Conservation (phyloP, 2,329 filamentous ascomycete genomes). For the Sclerotiophoma versabilis region DNA sequence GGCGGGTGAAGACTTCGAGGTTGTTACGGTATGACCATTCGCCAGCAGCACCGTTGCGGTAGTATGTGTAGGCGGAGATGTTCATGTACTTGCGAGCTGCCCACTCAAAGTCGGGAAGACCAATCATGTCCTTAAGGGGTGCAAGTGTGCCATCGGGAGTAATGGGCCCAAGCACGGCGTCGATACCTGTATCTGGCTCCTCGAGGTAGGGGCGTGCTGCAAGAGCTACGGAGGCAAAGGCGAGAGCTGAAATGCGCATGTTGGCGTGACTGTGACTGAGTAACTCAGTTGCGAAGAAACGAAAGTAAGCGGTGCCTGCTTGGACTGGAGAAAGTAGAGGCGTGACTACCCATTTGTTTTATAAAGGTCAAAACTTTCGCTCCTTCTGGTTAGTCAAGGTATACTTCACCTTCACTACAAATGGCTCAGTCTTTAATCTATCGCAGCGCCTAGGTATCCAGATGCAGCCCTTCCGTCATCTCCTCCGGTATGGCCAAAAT, state of each 20-base stretch:
- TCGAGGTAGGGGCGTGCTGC: constrained; percentile 45
- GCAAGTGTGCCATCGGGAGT: constrained; percentile 50
- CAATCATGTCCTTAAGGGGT: constrained; percentile 55
- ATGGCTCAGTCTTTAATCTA: constrained; percentile 13
- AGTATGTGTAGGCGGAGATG: constrained; percentile 61
- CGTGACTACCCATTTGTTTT: neutral
- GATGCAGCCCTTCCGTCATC: constrained; percentile 14
- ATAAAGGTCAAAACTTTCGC: neutral
- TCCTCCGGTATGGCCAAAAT: constrained; percentile 8
- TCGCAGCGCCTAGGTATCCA: constrained; percentile 2
- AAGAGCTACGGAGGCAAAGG: constrained; percentile 36
- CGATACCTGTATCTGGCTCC: constrained; percentile 48
- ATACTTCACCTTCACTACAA: constrained; percentile 7
- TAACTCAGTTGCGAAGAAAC: constrained; percentile 1
- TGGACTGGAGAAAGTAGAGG: neutral
- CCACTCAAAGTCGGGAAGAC: constrained; percentile 63
- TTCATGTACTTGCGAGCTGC: constrained; percentile 60
- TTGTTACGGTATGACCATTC: constrained; percentile 66
- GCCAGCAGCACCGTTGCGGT: constrained; percentile 63
- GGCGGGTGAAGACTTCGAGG: constrained; percentile 61
- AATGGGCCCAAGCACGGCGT: constrained; percentile 29
- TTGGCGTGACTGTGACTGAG: constrained; percentile 21
- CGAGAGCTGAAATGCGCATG: constrained; percentile 32
- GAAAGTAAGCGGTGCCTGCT: constrained; percentile 10
- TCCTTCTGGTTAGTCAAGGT: neutral